These are phyloP conservation scores for Serendipita indica DNA, from an alignment of 768 basidiomycete genomes.

Conservation along the genomic window DNA sequence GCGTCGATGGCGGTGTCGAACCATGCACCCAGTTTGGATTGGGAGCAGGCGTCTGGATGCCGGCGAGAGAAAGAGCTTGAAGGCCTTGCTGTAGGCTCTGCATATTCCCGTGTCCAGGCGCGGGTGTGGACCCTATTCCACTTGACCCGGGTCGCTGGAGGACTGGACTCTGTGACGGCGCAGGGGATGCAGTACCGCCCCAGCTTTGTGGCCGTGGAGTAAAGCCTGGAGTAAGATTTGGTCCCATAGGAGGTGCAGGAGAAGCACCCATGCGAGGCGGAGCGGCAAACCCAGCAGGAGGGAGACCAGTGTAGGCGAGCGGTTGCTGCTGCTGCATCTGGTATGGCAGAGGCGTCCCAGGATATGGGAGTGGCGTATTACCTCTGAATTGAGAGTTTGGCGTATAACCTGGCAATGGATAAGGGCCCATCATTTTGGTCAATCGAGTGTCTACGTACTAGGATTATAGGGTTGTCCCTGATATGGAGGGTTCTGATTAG, in stretches of 20 bases:
- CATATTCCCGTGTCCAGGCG: neutral
- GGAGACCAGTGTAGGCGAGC: neutral
- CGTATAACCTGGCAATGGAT: neutral
- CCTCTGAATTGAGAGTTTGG: neutral
- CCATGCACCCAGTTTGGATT: conserved; percentile 16
- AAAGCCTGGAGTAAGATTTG: conserved; percentile 4
- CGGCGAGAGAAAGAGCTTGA: neutral
- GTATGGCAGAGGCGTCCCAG: neutral
- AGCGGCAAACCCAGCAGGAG: neutral
- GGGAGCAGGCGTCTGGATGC: conserved; percentile 17
- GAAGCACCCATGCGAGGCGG: neutral
- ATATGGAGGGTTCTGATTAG: neutral
- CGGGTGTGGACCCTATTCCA: neutral
- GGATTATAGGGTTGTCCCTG: conserved; percentile 3
- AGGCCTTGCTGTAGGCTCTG: neutral
- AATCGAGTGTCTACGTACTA: neutral
- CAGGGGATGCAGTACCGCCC: neutral
- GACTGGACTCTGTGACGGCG: neutral
- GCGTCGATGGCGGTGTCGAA: conserved; percentile 15
- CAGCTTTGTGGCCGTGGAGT: neutral
- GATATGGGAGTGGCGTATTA: neutral
- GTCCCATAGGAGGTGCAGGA: neutral
- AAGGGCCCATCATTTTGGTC: neutral
- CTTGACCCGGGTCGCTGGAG: neutral
- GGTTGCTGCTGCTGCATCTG: neutral